Evolutionary conservation across 1,139 yeast genomes (phyloP), one percentile per base, ranked within the genome.

Genomic region (Spathaspora sp.): DNA sequence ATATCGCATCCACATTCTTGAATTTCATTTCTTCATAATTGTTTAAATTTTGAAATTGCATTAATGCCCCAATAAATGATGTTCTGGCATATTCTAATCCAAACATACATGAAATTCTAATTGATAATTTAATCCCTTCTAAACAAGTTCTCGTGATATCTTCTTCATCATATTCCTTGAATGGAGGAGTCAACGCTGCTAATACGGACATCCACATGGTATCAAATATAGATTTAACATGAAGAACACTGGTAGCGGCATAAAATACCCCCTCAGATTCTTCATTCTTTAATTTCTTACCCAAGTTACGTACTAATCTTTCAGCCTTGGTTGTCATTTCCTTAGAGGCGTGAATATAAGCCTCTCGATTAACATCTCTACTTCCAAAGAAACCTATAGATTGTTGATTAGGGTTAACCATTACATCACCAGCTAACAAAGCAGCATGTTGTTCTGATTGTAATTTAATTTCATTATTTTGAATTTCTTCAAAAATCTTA

Each of bases 381-480:
- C 87, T 84, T 42, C 90, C 86, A 57, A 89, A 88, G 43, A 88
- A 77, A 4, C 88, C 84, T 47, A 81, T 70, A 4, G 83, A 68
- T 44, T 72, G 73, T 20, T 54, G 49, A 13, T 53, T 53, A 7
- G 67, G 65, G 11, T 58, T 46, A 27, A 76, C 67, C 31, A 70
- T 59, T 8, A 74, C 57, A 43, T 79, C 87, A 20, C 88, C 89
- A 2, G 93, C 78, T 47, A 91, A 68, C 52, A 90, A 72, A 0
- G 97, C 97, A 18, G 95, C 93, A 57, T 90, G 97, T 60, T 93
- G 99, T 63, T 95, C 99, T 36, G 96, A 88, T 51, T 86, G 85
- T 46, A 95, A 72, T 58, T 89, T 91, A 60, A 95, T 95, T 67
- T 95, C 99, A 61, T 93, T 81, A 43, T 65, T 68, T 41, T 78